A percentile compares a stretch with the other conserved stretches of the same genome.
phyloP scores from a whole-genome alignment of 257 asterid genomes.

The Apocynum venetum region DNA sequence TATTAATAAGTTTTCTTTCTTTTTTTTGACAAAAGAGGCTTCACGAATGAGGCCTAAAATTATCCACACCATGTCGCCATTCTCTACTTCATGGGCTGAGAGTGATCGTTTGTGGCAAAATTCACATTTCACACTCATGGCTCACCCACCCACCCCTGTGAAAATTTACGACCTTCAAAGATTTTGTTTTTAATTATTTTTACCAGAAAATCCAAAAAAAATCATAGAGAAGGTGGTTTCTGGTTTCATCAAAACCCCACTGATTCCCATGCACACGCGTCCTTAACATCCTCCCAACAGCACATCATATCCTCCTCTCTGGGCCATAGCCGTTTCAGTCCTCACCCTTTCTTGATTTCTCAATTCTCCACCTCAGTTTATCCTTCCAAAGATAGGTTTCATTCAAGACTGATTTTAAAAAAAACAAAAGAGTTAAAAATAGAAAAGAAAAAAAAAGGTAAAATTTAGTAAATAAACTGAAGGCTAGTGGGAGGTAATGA shows the following conservation, averaged over 20 bases:
- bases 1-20: no score
- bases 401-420: conserved; percentile 8
- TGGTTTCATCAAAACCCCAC: conserved; percentile 20
- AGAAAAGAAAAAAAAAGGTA: neutral
- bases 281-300: conserved; percentile 16
- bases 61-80: conserved; percentile 12
- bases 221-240: conserved; percentile 12
- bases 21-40: neutral
- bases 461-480: neutral
- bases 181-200: neutral
- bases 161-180: no score
- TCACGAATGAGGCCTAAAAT: neutral
- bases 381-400: neutral
- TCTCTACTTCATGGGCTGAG: conserved; percentile 2
- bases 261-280: conserved; percentile 37
- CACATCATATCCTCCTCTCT: neutral
- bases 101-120: neutral
- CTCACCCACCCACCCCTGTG: no score
- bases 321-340: neutral
- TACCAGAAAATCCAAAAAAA: conserved; percentile 2
- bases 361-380: neutral
- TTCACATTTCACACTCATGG: neutral
- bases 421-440: neutral
- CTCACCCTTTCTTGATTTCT: neutral
- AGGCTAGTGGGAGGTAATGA: conserved; percentile 36